Percentiles rank a stretch among this genome's conserved stretches.
Conservation (phyloP, 2,329 filamentous ascomycete species). For the Fusarium nurragi region DNA sequence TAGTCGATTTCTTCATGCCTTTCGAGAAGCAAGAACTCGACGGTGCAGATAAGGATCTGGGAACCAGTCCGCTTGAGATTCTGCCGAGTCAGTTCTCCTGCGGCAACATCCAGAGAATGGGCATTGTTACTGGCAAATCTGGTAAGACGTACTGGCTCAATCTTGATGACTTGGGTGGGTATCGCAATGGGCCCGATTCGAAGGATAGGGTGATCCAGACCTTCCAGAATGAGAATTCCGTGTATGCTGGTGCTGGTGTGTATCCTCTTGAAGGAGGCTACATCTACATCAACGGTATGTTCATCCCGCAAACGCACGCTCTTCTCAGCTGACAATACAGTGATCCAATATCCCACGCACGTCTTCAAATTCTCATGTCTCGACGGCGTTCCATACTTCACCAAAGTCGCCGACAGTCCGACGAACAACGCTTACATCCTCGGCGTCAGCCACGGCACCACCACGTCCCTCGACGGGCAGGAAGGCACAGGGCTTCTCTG, state of each 20-base stretch:
- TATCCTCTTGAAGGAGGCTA: slow-evolving; percentile 61
- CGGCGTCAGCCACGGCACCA: slow-evolving; percentile 65
- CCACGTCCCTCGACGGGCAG: slow-evolving; percentile 63
- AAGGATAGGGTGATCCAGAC: slow-evolving; percentile 57
- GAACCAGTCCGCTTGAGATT: slow-evolving; percentile 57
- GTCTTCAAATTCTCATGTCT: slow-evolving; percentile 68
- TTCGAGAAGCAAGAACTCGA: slow-evolving; percentile 61
- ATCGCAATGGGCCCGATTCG: slow-evolving; percentile 49
- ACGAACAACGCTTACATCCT: slow-evolving; percentile 62
- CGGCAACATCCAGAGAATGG: slow-evolving; percentile 56
- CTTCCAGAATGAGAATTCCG: slow-evolving; percentile 56
- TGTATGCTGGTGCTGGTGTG: slow-evolving; percentile 58
- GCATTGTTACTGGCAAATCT: slow-evolving; percentile 61
- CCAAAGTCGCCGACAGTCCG: slow-evolving; percentile 61
- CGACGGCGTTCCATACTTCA: slow-evolving; percentile 61
- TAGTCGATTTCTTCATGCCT: slow-evolving; percentile 65
- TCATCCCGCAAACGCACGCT: fast-evolving
- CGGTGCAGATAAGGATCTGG: slow-evolving; percentile 61
- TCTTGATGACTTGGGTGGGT: slow-evolving; percentile 53
- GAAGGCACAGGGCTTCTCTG: slow-evolving; percentile 65
- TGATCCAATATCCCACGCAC: slow-evolving; percentile 63
- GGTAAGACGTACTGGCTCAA: slow-evolving; percentile 59
- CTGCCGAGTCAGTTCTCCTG: slow-evolving; percentile 55
- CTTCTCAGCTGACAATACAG: background rate
- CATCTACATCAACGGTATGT: slow-evolving; percentile 55